Percentiles rank a stretch among this genome's conserved stretches.
phyloP scores from a whole-genome alignment of 805 yeast genomes.

The Jamesozyma lodderae region DNA sequence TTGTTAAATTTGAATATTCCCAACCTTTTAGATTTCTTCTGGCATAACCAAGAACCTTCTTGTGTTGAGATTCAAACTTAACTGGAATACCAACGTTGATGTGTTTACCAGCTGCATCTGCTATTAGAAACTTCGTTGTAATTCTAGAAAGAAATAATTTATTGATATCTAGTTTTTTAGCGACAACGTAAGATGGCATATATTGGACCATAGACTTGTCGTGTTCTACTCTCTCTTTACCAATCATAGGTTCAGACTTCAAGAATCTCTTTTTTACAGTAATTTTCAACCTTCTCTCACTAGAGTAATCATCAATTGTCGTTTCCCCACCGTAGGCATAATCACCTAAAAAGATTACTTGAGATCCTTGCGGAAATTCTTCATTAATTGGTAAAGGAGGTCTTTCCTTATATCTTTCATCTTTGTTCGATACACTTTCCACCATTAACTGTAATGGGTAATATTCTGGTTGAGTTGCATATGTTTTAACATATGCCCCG shows the following conservation, averaged over 20 bases:
- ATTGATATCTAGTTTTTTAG: slow-evolving; percentile 46
- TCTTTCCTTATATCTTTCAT: slow-evolving; percentile 61
- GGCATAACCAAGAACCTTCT: slow-evolving; percentile 84
- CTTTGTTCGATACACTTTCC: slow-evolving; percentile 62
- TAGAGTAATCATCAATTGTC: slow-evolving; percentile 50
- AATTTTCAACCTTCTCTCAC: slow-evolving; percentile 37
- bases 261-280: slow-evolving; percentile 44
- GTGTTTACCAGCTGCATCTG: slow-evolving; percentile 42
- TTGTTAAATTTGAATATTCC: slow-evolving; percentile 75
- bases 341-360: slow-evolving; percentile 73
- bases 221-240: slow-evolving; percentile 45
- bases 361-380: slow-evolving; percentile 69
- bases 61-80: slow-evolving; percentile 69
- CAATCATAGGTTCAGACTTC: slow-evolving; percentile 54
- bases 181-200: slow-evolving; percentile 55
- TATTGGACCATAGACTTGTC: slow-evolving; percentile 53
- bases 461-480: slow-evolving; percentile 39
- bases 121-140: slow-evolving; percentile 62
- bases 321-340: slow-evolving; percentile 83
- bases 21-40: slow-evolving; percentile 57
- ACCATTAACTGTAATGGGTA: slow-evolving; percentile 80
- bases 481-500: slow-evolving; percentile 79
- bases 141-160: slow-evolving; percentile 66
- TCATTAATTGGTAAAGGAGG: slow-evolving; percentile 69
- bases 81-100: slow-evolving; percentile 73